Base-by-base conservation (phyloP, 495 filamentous ascomycete genomes). In the Annulohypoxylon bovei region DNA sequence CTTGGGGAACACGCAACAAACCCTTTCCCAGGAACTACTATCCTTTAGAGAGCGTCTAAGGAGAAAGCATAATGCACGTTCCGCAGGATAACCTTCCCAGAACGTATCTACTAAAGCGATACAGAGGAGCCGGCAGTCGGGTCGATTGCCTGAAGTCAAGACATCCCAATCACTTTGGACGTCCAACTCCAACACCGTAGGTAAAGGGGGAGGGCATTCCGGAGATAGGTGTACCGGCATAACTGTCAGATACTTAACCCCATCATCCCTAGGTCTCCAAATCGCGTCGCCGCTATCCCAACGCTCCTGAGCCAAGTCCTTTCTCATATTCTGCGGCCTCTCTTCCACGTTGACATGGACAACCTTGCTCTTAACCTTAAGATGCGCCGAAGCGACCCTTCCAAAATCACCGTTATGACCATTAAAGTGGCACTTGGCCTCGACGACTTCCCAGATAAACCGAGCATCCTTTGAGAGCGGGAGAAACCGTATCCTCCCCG, bases 401-500 rank as follows among this genome's bases (percentile, higher is more conserved):
- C 52, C 52, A 32, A 57, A 57, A 20, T 16, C 18, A 5, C 53
- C 27, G 9, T 49, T 28, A 4, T 39, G 9, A 4, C 40, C 62
- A 14, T 27, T 28, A 4, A 40, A 50, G 3, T 16, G 5, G 28
- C 62, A 65, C 32, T 40, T 4, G 2, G 59, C 46, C 6, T 40
- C 59, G 11, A 62, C 0, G 1, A 62, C 14, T 14, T 56, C n/a
- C 62, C 62, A 65, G 8, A 39, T 27, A 22, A 53, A 65, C 39
- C 52, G 20, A 11, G 50, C 47, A 0, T 56, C 37, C 11, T 9
- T 25, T 2, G 49, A 56, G 3, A 56, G 62, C 37, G 50, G 49
- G 35, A 65, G 7, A 12, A 73, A 61, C 11, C 62, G 50, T 53
- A 73, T 62, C 9, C 49, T 27, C 14, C 71, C 71, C 16, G 56